Base-by-base conservation (phyloP, 2,329 filamentous ascomycete genomes). In the Calonectria hawksworthii region DNA sequence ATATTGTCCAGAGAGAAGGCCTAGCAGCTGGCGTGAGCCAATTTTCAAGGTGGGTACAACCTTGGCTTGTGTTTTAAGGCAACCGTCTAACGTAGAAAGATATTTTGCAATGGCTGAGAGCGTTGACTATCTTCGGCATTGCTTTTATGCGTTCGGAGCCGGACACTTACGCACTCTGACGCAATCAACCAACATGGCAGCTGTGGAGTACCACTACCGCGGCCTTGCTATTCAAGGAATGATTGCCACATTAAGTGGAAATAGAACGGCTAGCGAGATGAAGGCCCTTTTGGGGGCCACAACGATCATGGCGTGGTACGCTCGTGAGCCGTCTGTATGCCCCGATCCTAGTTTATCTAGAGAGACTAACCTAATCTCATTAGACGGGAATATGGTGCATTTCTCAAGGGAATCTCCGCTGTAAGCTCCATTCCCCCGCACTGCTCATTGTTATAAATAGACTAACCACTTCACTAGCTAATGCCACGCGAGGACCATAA, bases 151-250 rank as follows among this genome's bases (percentile, higher is more conserved):
- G 11, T 63, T 63, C 16, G 56, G 56, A 63, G 56, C 56, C 14
- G 56, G 56, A 8, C 56, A 63, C 16, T 30, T 63, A 13, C 56
- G 56, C 9, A 63, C 56, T 14, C 34, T 63, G 23, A 63, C 56
- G 36, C 56, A 63, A 41, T 63, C 56, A 16, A 63, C 56, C 8
- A 18, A 28, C 7, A 63, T 63, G 56, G 56, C 56, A 63, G 56
- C 56, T 63, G 56, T 63, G 56, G 56, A 63, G 34, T 63, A 63
- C 21, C 56, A 63, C 36, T 63, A 63, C 16, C 56, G 56, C 18
- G 56, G 56, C 4, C 56, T 63, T 41, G 56, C 56, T 2, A 63
- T 63, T 41, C 56, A 63, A 30, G 56, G 56, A 41, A 63, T 63
- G 56, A 63, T 63, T 28, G 16, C 38, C 34, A 63, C 56, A 28